Base-by-base conservation (phyloP, 2,329 filamentous ascomycete genomes). In the Hypoxylon sp. region DNA sequence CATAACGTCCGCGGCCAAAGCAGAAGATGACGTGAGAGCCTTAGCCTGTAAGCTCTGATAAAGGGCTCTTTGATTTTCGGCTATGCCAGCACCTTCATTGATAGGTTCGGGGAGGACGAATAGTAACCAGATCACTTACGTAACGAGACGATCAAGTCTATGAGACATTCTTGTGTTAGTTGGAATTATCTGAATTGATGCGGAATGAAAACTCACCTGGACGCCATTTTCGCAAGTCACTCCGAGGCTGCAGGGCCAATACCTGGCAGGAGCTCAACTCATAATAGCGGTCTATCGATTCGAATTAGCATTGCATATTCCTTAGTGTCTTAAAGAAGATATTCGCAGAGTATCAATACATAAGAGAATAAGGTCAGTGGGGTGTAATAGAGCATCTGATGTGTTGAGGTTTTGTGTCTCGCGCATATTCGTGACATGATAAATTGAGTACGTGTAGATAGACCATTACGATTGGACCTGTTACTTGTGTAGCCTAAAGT, bases 111-210 rank as follows among this genome's bases (percentile, higher is more conserved):
- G 26, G 13, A 23, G 37, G 15, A 15, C 9, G 27, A 35, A 43
- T 29, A 32, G 32, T 26, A 30, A 32, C 54, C 32, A n/a, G 40
- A 60, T 13, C 29, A 87, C 89, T 84, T 82, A 92, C 89, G 88
- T 92, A 79, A 93, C 89, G 65, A 93, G 81, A 70, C 89, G 86
- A 77, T 92, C 89, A 67, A 93, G 83, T 82, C 89, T 91, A 66
- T 44, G 50, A 47, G 59, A 60, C 63, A 51, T 55, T 67, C 72
- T 69, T 74, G 61, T 43, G 57, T 66, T 62, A 67, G 68, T 46
- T 12, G 37, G 7, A 31, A 43, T 7, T 6, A 30, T 25, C 35
- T 47, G 34, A 40, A 34, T 45, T 32, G 41, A 13, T 49, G 31
- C 25, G 29, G n/a, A n/a, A n/a, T 51, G 29, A 29, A 9, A 27